Evolutionary conservation across 495 filamentous ascomycete genomes (phyloP).

Genomic region (Aspergillus ostianus): DNA sequence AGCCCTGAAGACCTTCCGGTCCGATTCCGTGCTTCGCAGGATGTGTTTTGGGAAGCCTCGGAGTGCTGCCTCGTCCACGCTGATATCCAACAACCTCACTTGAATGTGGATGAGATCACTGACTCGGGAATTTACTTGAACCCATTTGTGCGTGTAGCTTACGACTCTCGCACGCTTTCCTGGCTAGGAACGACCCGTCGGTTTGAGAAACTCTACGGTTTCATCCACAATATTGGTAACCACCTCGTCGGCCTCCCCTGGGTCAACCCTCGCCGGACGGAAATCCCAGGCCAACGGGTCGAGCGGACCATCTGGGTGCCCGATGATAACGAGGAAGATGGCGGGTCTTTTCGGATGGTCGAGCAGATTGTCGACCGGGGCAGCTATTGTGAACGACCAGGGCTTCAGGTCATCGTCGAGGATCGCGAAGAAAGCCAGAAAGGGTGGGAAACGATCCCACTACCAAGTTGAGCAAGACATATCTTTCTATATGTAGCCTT

Average conservation of each 20-base stretch:
- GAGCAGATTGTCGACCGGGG: conserved; percentile 46
- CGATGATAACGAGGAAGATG: conserved; percentile 25
- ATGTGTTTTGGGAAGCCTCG: conserved; percentile 71
- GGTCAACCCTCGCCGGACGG: conserved; percentile 56
- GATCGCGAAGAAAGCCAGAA: conserved; percentile 48
- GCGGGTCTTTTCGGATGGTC: conserved; percentile 42
- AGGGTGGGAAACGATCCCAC: conserved; percentile 49
- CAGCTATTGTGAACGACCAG: conserved; percentile 57
- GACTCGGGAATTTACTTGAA: conserved; percentile 68
- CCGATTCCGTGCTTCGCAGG: conserved; percentile 63
- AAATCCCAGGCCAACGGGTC: conserved; percentile 53
- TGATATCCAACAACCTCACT: conserved; percentile 54
- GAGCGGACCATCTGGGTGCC: conserved; percentile 54
- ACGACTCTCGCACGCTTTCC: conserved; percentile 50
- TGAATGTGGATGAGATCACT: conserved; percentile 34
- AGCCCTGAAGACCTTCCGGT: conserved; percentile 39
- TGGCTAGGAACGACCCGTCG: conserved; percentile 56
- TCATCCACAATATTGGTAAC: conserved; percentile 55
- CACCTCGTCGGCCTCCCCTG: conserved; percentile 52
- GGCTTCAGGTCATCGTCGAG: conserved; percentile 56
- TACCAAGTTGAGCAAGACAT: conserved; percentile 22
- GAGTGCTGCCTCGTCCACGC: conserved; percentile 80
- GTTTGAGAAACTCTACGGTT: conserved; percentile 58
- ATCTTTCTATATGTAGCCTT: not conserved
- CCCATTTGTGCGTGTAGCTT: conserved; percentile 69